Conservation (phyloP, 306 rosid genomes). For the Herpetospermum pedunculosum region DNA sequence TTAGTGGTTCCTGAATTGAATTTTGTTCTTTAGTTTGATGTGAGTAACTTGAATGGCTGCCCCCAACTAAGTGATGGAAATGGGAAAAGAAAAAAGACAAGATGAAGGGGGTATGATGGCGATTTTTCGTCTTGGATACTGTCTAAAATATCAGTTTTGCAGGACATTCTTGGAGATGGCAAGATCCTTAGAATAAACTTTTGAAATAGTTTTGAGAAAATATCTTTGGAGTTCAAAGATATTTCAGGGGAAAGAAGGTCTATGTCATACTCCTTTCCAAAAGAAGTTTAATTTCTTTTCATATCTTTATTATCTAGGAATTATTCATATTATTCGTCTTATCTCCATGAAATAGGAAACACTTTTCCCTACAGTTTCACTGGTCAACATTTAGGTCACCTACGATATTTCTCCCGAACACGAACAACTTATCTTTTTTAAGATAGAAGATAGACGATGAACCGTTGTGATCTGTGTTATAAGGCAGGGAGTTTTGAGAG, state of each 20-base stretch:
- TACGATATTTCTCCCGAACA: background rate
- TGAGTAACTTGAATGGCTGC: background rate
- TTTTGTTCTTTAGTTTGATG: background rate
- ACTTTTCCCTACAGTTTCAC: background rate
- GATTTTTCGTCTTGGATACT: background rate
- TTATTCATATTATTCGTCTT: background rate
- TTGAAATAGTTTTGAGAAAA: background rate
- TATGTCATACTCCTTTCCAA: background rate
- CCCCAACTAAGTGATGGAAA: background rate
- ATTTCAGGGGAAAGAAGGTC: conserved; percentile 2
- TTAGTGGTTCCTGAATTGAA: background rate
- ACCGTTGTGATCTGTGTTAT: background rate
- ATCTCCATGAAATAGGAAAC: background rate
- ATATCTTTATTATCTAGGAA: background rate
- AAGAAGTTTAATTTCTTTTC: background rate
- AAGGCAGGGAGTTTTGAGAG: background rate
- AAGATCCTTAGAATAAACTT: background rate
- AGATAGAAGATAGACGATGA: background rate
- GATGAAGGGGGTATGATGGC: background rate
- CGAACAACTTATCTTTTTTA: too few species aligned
- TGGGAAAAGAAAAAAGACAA: background rate
- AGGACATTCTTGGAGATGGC: background rate
- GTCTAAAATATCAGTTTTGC: background rate
- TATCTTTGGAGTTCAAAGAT: background rate
- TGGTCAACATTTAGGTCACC: background rate